Conservation (phyloP, 108 stramenopile species). For the Ochromonas danica region DNA sequence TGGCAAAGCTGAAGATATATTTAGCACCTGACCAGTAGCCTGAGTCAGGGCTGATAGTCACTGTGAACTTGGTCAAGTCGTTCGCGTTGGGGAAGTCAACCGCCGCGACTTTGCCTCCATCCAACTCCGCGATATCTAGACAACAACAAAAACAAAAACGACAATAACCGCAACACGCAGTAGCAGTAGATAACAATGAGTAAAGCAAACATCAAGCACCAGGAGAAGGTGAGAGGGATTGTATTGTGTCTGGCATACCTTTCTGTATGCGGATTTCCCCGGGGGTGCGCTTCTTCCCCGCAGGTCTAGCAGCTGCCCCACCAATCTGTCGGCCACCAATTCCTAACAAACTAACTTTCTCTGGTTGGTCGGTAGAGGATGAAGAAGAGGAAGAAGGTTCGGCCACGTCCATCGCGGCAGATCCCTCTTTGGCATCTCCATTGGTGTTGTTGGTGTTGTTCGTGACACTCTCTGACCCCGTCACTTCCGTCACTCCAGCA, state of each 20-base stretch:
- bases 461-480: too few species aligned
- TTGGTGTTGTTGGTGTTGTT: too few species aligned
- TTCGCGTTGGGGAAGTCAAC: conserved; percentile 92
- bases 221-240: neutral
- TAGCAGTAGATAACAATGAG: neutral
- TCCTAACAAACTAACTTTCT: neutral
- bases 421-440: too few species aligned
- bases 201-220: neutral
- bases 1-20: conserved; percentile 87
- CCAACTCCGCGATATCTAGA: conserved; percentile 92
- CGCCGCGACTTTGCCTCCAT: conserved; percentile 92
- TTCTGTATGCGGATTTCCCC: conserved; percentile 99
- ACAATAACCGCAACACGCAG: conserved; percentile 1
- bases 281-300: conserved; percentile 54
- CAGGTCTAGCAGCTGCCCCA: neutral
- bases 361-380: too few species aligned
- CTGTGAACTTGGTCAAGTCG: conserved; percentile 84
- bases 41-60: conserved; percentile 78
- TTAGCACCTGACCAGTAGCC: conserved; percentile 93
- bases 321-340: neutral
- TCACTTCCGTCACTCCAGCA: too few species aligned
- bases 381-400: too few species aligned
- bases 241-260: conserved; percentile 11
- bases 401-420: too few species aligned
- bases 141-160: too few species aligned